Evolutionary conservation across 2,329 filamentous ascomycete species (phyloP), one percentile per base, ranked within the genome.

Genomic region (Cladosporium sp.): DNA sequence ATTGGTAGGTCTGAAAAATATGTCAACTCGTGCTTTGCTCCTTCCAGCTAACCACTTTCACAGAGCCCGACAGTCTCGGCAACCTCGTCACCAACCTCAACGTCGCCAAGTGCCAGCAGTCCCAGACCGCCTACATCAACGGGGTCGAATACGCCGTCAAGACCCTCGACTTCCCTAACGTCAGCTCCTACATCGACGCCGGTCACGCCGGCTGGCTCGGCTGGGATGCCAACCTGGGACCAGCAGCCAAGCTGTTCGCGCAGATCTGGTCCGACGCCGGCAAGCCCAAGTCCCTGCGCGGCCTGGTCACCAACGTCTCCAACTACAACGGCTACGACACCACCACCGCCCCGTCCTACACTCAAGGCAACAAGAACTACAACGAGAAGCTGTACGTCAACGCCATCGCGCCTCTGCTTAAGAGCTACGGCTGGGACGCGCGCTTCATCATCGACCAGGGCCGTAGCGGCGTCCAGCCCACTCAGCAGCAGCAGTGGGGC

Each of bases 161-260:
- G 68, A 79, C 80, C 56, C 79, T 89, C 69, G 86, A 88, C 76
- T 79, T 88, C 33, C 78, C 82, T 67, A 89, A 89, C 73, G 86
- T 89, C 29, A 79, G 84, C 68, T 86, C 86, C 84, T 89, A 89
- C 74, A 74, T 89, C 23, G 87, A 89, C 70, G 86, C 85, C 10
- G 86, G 85, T 66, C 86, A 89, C 74, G 86, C 83, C 29, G 86
- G 87, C 67, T 89, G 87, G 87, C 80, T 89, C 52, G 86, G 86
- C 71, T 89, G 86, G 86, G 74, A 82, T 21, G 86, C 84, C 67
- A 89, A 89, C 77, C 81, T 86, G 55, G 69, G 70, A 6, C 83
- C 83, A 6, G 81, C 83, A 2, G 83, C 84, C 11, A 70, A 79
- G 44, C 75, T 85, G 18, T 85, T 80, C 71, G 81, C 77, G 3